Conservation (phyloP, 805 yeast genomes). For the Pichia deserticola region DNA sequence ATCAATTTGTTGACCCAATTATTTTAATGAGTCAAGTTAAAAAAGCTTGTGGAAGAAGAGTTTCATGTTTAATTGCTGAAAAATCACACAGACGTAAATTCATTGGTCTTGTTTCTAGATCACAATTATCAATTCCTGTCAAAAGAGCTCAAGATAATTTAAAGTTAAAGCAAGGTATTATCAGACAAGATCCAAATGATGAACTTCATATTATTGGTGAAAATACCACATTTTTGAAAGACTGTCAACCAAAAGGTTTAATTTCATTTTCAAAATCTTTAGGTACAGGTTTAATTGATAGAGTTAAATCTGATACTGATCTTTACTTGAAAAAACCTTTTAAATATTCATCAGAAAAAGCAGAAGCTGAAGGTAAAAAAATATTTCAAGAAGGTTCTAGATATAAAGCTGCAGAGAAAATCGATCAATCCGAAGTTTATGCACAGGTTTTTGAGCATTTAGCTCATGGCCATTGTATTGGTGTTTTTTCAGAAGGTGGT, state of each 20-base stretch:
- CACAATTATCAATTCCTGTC: constrained; percentile 83
- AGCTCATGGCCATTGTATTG: constrained; percentile 72
- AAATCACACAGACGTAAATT: constrained; percentile 41
- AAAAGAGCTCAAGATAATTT: constrained; percentile 87
- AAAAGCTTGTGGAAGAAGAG: constrained; percentile 37
- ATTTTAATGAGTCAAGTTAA: constrained; percentile 76
- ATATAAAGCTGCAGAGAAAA: constrained; percentile 71
- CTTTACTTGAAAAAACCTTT: constrained; percentile 64
- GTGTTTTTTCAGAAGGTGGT: constrained; percentile 98
- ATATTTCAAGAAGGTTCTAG: constrained; percentile 44
- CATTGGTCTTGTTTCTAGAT: constrained; percentile 69
- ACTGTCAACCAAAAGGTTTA: constrained; percentile 59
- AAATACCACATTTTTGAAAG: constrained; percentile 51
- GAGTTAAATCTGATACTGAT: constrained; percentile 66
- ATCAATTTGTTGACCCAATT: constrained; percentile 74
- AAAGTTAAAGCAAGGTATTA: constrained; percentile 56
- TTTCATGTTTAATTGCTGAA: constrained; percentile 48
- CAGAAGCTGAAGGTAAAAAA: constrained; percentile 29
- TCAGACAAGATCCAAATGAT: constrained; percentile 43
- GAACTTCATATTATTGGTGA: constrained; percentile 46
- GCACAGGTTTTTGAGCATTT: constrained; percentile 79
- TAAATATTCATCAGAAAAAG: constrained; percentile 33
- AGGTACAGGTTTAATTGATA: constrained; percentile 67
- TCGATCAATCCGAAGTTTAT: constrained; percentile 82
- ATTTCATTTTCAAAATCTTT: constrained; percentile 69